Evolutionary conservation across 2,329 filamentous ascomycete genomes (phyloP), one percentile per base, ranked within the genome.

Genomic region (Lachnellula occidentalis): DNA sequence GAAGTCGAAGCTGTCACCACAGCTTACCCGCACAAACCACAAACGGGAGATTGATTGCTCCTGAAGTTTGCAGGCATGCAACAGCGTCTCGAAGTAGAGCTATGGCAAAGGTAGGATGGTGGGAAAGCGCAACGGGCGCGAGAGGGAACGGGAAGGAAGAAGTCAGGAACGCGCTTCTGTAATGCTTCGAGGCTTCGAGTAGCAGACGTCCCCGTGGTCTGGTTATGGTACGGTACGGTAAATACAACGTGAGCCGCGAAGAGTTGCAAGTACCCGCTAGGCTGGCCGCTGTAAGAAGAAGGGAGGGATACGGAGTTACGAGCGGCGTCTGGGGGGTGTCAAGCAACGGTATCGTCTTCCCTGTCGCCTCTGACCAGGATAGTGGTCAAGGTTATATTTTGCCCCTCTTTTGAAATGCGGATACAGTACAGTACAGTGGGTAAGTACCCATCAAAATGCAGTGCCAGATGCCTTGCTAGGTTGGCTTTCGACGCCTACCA

Each of bases 1-100:
- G 17, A 45, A 56, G 45, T 52, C 48, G 24, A 54, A 52, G 56
- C 54, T 48, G 51, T 55, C 15, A 17, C 15, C 36, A 31, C 43
- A 57, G 50, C 54, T 57, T 58, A 58, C 48, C 56, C 56, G 57
- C 56, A 52, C 62, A 59, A 63, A 61, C 59, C 56, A 52, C 62
- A 59, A 63, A 61, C 59, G 54, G 57, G 47, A 50, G 55, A 52
- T 57, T 58, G 57, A 57, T 59, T 60, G 60, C 50, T 55, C 34
- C 55, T 53, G 45, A 50, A 36, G 14, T 50, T 36, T 55, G 39
- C 53, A 58, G 48, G 50, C 50, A 59, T 58, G 55, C 58, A 51
- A 53, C 50, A 57, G 51, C 37, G 37, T 45, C 46, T 56, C 47
- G 46, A 49, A 47, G 50, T 12, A 14, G 17, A 19, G 22, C 24